Percentiles rank a stretch among this genome's conserved stretches.
These are phyloP conservation scores for Candida tallmaniae DNA, from an alignment of 805 yeast genomes.

Conservation along the genomic window DNA sequence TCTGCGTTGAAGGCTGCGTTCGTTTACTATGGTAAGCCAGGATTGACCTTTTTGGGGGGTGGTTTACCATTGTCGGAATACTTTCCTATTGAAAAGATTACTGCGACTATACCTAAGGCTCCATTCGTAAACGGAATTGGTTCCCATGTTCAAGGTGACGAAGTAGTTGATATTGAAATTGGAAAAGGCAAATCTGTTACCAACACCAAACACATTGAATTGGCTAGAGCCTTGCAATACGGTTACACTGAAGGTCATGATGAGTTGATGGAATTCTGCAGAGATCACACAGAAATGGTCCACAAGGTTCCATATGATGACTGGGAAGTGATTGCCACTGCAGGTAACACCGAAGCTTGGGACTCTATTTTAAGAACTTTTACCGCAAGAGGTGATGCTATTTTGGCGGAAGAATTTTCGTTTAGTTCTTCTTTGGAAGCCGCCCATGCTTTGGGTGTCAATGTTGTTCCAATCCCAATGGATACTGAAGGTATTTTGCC, in stretches of 20 bases:
- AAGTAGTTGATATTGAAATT: conserved; percentile 39
- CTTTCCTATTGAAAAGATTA: conserved; percentile 83
- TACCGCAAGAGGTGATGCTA: conserved; percentile 72
- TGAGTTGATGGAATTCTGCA: conserved; percentile 62
- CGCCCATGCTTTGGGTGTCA: conserved; percentile 67
- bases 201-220: conserved; percentile 52
- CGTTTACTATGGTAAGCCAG: conserved; percentile 67
- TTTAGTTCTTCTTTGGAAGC: conserved; percentile 85
- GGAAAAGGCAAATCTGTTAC: conserved; percentile 24
- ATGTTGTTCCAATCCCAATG: conserved; percentile 67
- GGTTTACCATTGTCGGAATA: conserved; percentile 89
- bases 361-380: conserved; percentile 79
- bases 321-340: conserved; percentile 69
- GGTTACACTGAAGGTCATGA: conserved; percentile 82
- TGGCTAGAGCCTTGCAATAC: conserved; percentile 86
- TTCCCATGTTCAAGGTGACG: conserved; percentile 43
- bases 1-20: conserved; percentile 85
- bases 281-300: conserved; percentile 62
- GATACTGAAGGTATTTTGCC: conserved; percentile 80
- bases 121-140: conserved; percentile 80
- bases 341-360: conserved; percentile 91
- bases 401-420: conserved; percentile 76
- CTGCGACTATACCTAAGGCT: conserved; percentile 69
- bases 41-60: conserved; percentile 87
- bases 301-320: conserved; percentile 46